Base-by-base conservation (phyloP, 2,329 filamentous ascomycete genomes). In the Monilinia aucupariae region DNA sequence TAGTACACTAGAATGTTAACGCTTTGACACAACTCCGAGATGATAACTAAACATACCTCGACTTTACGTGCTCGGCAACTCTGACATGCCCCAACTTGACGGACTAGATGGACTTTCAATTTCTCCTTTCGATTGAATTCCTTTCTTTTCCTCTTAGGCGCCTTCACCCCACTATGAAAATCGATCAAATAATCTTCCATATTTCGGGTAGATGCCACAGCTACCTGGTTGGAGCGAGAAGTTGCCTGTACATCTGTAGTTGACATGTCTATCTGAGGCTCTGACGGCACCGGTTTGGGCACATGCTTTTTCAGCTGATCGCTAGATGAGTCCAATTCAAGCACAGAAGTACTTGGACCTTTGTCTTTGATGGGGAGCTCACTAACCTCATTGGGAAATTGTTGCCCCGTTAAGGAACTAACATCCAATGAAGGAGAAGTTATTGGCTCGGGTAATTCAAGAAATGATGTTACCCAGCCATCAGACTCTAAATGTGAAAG, bases 1-100 rank as follows among this genome's bases (percentile, higher is more conserved):
- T 37, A 25, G 66, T 64, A 49, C 67, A 68, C 67, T 68, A 9
- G 2, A 32, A 22, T 8, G 47, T 25, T 34, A 66, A 47, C 62
- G 52, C 13, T 39, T 13, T 34, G 12, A 47, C 4, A 34, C n/a
- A 56, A 47, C 15, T 47, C 22, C 22, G 13, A 27, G 0, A 43
- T 10, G 9, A 30, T 15, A 34, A 20, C 8, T 30, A 25, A 52
- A 47, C 56, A 34, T 48, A 68, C 66, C 47, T 66, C 59, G 45
- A 64, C 53, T 53, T 67, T 68, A 20, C 67, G 66, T 9, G 61
- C 59, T 34, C 61, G 54, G 34, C 66, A 67, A 30, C 55, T 59
- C 37, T 58, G 55, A 34, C 65, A 68, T 20, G 67, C 67, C n/a
- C 61, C 63, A 22, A 17, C 62, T 27, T 59, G 56, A 54, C 67